Base-by-base conservation (phyloP, 371 early-diverging fungal genomes). In the Mortierella sp. region DNA sequence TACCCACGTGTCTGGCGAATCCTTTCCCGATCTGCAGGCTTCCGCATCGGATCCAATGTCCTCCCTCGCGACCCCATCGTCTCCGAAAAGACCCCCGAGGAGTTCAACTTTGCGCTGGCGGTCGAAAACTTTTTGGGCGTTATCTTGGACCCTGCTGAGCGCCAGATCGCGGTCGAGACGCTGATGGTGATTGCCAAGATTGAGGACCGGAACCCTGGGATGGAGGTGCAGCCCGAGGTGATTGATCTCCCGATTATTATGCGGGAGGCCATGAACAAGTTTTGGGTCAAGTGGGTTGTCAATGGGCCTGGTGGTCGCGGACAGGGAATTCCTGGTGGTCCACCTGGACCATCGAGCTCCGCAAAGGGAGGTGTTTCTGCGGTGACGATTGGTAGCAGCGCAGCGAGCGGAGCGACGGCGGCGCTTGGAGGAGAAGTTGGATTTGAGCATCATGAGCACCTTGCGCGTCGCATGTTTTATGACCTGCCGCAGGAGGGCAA, bases 31-130 rank as follows among this genome's bases (percentile, higher is more conserved):
- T 91, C 91, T 24, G 75, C 89, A 31, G 92, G 94, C 24, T 79
- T 93, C 40, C 89, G 90, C 8, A 89, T 96, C 69, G 91, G 90
- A 5, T 82, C 89, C 6, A 88, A 90, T 57, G 87, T 86, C 34
- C 85, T 97, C 57, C 94, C 95, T 2, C 82, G 96, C 14, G 95
- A 97, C 75, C 97, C 97, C 16, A 95, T 95, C 5, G 93, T 96
- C 9, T 93, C 94, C 50, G 97, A 96, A 81, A 95, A 94, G 88
- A 96, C 97, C 0, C 92, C 97, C 0, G 96, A 96, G 61, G 97
- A 97, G 74, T 93, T 92, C 88, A 94, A 92, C 84, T 92, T 93
- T 90, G 96, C 95, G 1, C 79, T 96, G 59, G 93, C 92, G 54
- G 94, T 96, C 0, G 97, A 96, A 78, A 86, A 89, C 69, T 93